A percentile compares a stretch with the other conserved stretches of the same genome.
phyloP scores from a whole-genome alignment of 106 monocot species.

The Agapanthus africanus region DNA sequence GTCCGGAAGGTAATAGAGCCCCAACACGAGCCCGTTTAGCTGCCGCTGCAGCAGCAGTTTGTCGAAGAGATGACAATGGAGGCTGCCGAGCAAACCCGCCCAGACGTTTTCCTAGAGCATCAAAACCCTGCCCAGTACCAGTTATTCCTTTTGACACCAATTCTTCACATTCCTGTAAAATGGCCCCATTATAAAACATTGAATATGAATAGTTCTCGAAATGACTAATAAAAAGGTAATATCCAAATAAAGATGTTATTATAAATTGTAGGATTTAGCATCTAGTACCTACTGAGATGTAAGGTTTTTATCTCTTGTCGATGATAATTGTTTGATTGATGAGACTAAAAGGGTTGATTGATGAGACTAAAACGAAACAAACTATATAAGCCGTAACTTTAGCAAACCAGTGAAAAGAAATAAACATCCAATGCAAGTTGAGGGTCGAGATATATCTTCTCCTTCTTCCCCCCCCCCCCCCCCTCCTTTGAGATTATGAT shows the following conservation, averaged over 20 bases:
- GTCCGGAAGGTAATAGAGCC: slow-evolving; percentile 62
- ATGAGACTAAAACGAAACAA: too few species aligned
- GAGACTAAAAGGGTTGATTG: too few species aligned
- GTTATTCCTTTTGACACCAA: slow-evolving; percentile 67
- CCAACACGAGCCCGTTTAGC: slow-evolving; percentile 57
- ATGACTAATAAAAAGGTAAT: background rate
- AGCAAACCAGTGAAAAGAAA: too few species aligned
- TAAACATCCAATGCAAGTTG: too few species aligned
- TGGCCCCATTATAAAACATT: background rate
- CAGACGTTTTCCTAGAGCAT: slow-evolving; percentile 68
- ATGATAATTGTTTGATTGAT: too few species aligned
- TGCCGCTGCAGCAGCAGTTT: slow-evolving; percentile 67
- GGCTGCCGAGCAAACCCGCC: slow-evolving; percentile 69
- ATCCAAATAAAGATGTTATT: background rate
- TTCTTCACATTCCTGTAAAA: slow-evolving; percentile 71
- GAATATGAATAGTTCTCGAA: background rate
- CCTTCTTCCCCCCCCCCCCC: too few species aligned
- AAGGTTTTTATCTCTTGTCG: too few species aligned
- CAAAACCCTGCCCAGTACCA: slow-evolving; percentile 82
- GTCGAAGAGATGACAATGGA: slow-evolving; percentile 44
- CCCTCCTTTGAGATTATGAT: too few species aligned
- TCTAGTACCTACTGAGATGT: background rate
- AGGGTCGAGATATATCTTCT: too few species aligned
- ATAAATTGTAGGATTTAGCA: background rate
- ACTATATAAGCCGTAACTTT: too few species aligned